Evolutionary conservation across 2,329 filamentous ascomycete species (phyloP), one percentile per base, ranked within the genome.

Genomic region (Aspergillus alliaceus): DNA sequence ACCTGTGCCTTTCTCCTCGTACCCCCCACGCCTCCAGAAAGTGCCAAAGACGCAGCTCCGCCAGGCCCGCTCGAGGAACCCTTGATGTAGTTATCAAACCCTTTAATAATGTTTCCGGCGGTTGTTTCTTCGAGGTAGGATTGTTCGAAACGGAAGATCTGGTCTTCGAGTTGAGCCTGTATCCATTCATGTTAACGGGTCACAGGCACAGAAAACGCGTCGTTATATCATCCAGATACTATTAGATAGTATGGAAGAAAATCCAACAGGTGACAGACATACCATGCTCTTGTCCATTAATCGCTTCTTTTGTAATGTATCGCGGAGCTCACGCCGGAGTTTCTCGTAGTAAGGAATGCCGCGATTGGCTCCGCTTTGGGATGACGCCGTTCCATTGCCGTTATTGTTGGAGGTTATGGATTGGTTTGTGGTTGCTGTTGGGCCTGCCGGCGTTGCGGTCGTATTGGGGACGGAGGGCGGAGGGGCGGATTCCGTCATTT

Each of bases 31-130:
- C 61, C 62, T 3, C 65, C 65, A 0, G 69, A 64, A 4, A 75
- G 61, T 34, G 74, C 71, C 11, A 75, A 61, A 5, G 71, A 67
- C 2, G 67, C 65, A 1, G 67, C 67, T 27, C 69, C 65, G 24
- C 74, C 66, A 1, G 72, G 69, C 3, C 77, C 81, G n/a, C 86
- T 84, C 8, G 85, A 83, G 18, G 83, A 84, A 54, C 91, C 93
- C 76, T 99, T 99, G 80, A 96, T 96, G 78, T 98, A 99, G 72
- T 92, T 96, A 75, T 99, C 95, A 75, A 99, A 99, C 22, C 95
- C 95, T 49, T 90, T 92, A 73, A 99, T 93, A 71, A 99, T 98
- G 78, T 99, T 99, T 44, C 95, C 95, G 20, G 85, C 84, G 66
- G 82, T 86, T 4, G 92, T 96, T 68, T 91, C 91, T 74, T 98